Evolutionary conservation across 2,329 filamentous ascomycete genomes (phyloP).

Genomic region (Neopestalotiopsis sp.): DNA sequence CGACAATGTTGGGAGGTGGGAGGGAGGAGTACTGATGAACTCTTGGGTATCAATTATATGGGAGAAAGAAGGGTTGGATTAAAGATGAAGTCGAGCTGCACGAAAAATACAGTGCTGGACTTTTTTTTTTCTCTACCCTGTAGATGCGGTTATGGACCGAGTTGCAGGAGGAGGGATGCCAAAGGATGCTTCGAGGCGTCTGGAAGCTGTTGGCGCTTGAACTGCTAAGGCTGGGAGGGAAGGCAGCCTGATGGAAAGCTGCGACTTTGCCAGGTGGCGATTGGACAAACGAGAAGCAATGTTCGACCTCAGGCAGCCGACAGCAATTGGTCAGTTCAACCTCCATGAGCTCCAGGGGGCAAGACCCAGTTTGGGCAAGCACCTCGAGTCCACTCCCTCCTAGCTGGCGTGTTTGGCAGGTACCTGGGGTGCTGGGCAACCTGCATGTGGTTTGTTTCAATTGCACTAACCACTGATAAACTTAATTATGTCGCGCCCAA

Average conservation of each 20-base stretch:
- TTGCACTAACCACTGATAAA: too few species aligned
- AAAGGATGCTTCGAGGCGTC: not conserved
- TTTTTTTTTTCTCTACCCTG: constrained; percentile 5
- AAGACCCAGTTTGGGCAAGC: not conserved
- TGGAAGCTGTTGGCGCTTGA: constrained; percentile 2
- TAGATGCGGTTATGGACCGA: constrained; percentile 3
- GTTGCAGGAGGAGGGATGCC: not conserved
- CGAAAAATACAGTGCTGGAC: constrained; percentile 5
- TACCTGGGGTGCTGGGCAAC: too few species aligned
- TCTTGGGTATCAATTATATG: constrained; percentile 16
- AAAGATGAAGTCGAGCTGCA: constrained; percentile 3
- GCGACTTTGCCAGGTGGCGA: not conserved
- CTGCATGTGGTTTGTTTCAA: too few species aligned
- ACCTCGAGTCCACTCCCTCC: not conserved
- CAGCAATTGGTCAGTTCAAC: not conserved
- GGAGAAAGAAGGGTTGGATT: constrained; percentile 5
- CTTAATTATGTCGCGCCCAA: too few species aligned
- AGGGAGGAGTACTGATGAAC: not conserved
- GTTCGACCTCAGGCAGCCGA: not conserved
- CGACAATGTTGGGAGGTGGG: not conserved
- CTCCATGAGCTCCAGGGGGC: not conserved
- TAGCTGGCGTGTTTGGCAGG: too few species aligned
- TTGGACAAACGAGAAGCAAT: not conserved
- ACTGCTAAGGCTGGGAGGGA: not conserved
- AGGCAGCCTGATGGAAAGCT: constrained; percentile 1